A percentile compares a stretch with the other conserved stretches of the same genome.
phyloP scores from a whole-genome alignment of 768 basidiomycete genomes.

The Dendrothele bispora region DNA sequence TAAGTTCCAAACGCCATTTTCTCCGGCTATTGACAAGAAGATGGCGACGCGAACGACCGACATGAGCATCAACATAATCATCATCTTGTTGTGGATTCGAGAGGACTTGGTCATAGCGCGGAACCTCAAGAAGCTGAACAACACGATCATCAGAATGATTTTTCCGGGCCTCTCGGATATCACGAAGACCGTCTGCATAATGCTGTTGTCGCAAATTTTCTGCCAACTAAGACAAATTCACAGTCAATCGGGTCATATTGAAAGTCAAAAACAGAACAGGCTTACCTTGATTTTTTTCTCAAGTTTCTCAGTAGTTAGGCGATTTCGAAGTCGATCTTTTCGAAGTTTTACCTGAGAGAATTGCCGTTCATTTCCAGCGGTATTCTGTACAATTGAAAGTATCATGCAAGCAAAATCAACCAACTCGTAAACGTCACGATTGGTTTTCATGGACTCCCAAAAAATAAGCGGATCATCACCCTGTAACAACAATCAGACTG shows the following conservation, averaged over 20 bases:
- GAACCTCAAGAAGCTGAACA: neutral
- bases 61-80: neutral
- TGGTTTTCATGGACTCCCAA: neutral
- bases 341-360: neutral
- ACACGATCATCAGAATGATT: neutral
- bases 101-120: neutral
- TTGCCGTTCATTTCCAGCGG: neutral
- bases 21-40: neutral
- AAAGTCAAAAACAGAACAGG: neutral
- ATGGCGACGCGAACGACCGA: neutral
- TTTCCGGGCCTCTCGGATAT: neutral
- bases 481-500: neutral
- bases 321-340: neutral
- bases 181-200: neutral
- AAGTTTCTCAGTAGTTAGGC: neutral
- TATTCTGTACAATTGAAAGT: neutral
- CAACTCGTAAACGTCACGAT: neutral
- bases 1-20: neutral
- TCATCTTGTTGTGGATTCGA: constrained; percentile 5
- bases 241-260: constrained; percentile 7
- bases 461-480: neutral
- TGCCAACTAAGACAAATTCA: neutral
- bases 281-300: neutral
- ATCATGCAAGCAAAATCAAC: neutral
- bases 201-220: neutral